These are phyloP conservation scores for Leptodontidium sp. DNA, from an alignment of 2,329 filamentous ascomycete genomes.

Conservation along the genomic window DNA sequence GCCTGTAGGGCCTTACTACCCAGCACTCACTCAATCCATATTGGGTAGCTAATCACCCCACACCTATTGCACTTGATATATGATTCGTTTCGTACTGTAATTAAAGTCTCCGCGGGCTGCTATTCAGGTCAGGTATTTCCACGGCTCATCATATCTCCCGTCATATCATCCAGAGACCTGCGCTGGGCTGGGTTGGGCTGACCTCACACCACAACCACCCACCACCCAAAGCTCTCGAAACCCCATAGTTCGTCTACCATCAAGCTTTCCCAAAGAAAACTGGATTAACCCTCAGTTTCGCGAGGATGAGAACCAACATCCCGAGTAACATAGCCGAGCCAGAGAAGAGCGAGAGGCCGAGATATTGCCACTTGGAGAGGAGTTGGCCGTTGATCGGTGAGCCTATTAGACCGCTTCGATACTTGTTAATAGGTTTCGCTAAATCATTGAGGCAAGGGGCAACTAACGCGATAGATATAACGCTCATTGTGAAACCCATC, in stretches of 20 bases:
- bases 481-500: slow-evolving; percentile 37
- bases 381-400: slow-evolving; percentile 40
- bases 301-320: slow-evolving; percentile 28
- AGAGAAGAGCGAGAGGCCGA: slow-evolving; percentile 39
- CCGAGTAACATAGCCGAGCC: slow-evolving; percentile 38
- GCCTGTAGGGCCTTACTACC: too few species aligned
- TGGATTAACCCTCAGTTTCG: slow-evolving; percentile 30
- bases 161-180: background rate
- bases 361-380: slow-evolving; percentile 31
- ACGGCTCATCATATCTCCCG: background rate
- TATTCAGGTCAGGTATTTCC: background rate
- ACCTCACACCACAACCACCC: background rate
- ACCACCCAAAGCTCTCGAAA: too few species aligned
- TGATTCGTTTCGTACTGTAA: too few species aligned
- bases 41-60: too few species aligned
- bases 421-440: too few species aligned
- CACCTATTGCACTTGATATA: too few species aligned
- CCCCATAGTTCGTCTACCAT: background rate
- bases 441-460: background rate
- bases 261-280: slow-evolving; percentile 33
- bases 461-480: slow-evolving; percentile 36
- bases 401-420: slow-evolving; percentile 35
- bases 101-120: background rate
- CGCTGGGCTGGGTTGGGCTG: background rate
- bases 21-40: too few species aligned